Evolutionary conservation across 2,329 filamentous ascomycete genomes (phyloP).

Genomic region (Fusarium acutatum): DNA sequence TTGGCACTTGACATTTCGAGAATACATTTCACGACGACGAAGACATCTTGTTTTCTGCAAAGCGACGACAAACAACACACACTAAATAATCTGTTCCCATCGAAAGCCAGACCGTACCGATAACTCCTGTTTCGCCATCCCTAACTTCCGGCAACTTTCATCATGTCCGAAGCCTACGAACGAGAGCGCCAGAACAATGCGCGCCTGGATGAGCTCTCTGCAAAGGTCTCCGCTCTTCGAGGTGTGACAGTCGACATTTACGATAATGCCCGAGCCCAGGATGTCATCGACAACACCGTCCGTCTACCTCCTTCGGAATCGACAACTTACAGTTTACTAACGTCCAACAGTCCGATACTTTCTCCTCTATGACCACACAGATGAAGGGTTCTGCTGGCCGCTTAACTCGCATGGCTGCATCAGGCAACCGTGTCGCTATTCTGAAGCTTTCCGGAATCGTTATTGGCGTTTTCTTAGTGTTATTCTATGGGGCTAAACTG

Average conservation of each 20-base stretch:
- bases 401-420: slow-evolving; percentile 87
- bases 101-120: not conserved
- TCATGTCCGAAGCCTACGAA: slow-evolving; percentile 80
- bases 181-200: slow-evolving; percentile 92
- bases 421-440: slow-evolving; percentile 90
- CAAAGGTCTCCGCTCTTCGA: slow-evolving; percentile 90
- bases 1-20: slow-evolving; percentile 1
- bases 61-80: not conserved
- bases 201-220: slow-evolving; percentile 87
- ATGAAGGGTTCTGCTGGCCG: slow-evolving; percentile 85
- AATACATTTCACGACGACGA: not conserved
- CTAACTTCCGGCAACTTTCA: not conserved
- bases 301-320: slow-evolving; percentile 38
- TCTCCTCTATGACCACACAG: slow-evolving; percentile 84
- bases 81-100: not conserved
- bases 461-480: slow-evolving; percentile 73
- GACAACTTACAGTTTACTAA: slow-evolving; percentile 7
- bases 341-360: slow-evolving; percentile 77
- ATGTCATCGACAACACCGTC: slow-evolving; percentile 88
- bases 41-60: not conserved
- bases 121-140: slow-evolving; percentile 3
- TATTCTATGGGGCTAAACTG: slow-evolving; percentile 77
- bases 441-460: slow-evolving; percentile 89
- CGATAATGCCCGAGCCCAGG: slow-evolving; percentile 89
- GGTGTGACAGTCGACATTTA: slow-evolving; percentile 98